phyloP scores from a whole-genome alignment of 176 grass and related monocot genomes.

The Poa annua region DNA sequence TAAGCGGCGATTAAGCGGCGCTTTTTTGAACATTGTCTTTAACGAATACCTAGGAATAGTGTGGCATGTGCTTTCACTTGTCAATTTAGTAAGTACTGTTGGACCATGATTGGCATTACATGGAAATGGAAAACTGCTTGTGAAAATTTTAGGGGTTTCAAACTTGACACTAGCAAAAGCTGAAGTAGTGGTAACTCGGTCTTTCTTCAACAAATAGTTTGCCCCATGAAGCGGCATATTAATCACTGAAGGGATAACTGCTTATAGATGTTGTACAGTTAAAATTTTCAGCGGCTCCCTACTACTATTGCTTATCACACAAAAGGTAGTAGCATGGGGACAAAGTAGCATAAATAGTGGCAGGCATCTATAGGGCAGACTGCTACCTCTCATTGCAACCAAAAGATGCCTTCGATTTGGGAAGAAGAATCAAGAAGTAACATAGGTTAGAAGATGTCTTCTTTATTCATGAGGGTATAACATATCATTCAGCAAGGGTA shows the following conservation, averaged over 20 bases:
- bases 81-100: slow-evolving; percentile 3
- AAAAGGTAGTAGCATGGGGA: background rate
- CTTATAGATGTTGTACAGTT: slow-evolving; percentile 1
- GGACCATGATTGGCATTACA: background rate
- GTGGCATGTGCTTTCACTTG: background rate
- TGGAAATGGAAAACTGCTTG: background rate
- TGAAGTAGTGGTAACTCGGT: background rate
- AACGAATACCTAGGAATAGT: no score
- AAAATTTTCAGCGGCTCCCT: background rate
- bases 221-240: slow-evolving; percentile 18
- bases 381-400: background rate
- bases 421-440: background rate
- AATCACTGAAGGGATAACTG: slow-evolving; percentile 3
- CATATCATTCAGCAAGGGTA: no score
- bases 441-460: no score
- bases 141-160: background rate
- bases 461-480: no score
- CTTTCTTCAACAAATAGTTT: background rate
- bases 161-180: slow-evolving; percentile 20
- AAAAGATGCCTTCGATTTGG: background rate
- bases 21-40: no score
- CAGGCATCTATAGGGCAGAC: slow-evolving; percentile 12
- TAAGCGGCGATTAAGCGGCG: no score
- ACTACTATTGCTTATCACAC: background rate
- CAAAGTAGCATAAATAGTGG: slow-evolving; percentile 21